Evolutionary conservation across 352 stramenopile species (phyloP), one percentile per base, ranked within the genome.

Genomic region (Globisporangium emineosum): DNA sequence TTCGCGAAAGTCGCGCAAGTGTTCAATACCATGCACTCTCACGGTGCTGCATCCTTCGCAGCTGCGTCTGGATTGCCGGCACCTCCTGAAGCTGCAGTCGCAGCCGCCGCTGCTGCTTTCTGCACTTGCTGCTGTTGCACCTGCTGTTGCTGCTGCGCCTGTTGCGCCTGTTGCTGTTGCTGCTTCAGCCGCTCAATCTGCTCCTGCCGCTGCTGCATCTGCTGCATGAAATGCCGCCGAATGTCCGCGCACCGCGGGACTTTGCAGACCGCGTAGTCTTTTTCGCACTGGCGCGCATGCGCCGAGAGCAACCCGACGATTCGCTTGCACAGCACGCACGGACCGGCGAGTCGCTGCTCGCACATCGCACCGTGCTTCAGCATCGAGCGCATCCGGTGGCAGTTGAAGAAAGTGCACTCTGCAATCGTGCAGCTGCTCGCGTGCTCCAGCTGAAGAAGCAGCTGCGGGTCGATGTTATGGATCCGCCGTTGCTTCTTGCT

Each of bases 401-500:
- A 96, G 57, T 94, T 94, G 68, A 90, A 90, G 52, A 92, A 93
- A 13, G 83, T 78, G 61, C 86, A 96, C 35, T 93, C 86, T 0
- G 76, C 62, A 3, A 83, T 57, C 7, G 78, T 79, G 60, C 87
- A 95, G 42, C 74, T 80, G 66, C 87, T 95, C 15, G 87, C 85
- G 66, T 95, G 87, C 57, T 95, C 87, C 27, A 95, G 65, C 64
- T 97, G 89, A 21, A 93, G 61, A 51, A 97, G 64, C 37, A 96
- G 72, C 68, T 96, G 81, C 19, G 92, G 79, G 55, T 97, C 88
- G 29, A 97, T 90, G 63, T 94, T 90, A 71, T 97, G 79, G 51
- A 92, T 95, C 37, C 88, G 83, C 49, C 89, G 76, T 51, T 86
- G 79, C 69, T 99, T 97, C 75, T 98, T 98, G 55, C 81, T 83